phyloP scores from a whole-genome alignment of 2,329 filamentous ascomycete species.

The Lasiodiplodia gonubiensis region DNA sequence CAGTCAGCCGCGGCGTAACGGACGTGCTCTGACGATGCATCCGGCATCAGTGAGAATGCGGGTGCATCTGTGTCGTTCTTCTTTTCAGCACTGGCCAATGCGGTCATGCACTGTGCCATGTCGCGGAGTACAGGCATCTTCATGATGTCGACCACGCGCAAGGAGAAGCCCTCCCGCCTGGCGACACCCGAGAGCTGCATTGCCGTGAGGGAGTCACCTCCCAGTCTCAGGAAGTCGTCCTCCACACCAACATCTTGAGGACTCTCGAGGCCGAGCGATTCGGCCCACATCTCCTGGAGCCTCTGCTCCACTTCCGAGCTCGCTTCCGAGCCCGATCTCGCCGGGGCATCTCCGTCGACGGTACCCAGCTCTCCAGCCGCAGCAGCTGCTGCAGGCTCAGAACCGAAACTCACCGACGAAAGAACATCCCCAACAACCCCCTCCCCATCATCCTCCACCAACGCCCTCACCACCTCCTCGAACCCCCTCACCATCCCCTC shows the following conservation, averaged over 20 bases:
- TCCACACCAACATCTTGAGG: neutral
- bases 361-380: too few relatives aligned
- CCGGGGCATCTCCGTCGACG: too few relatives aligned
- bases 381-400: too few relatives aligned
- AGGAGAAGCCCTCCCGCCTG: conserved; percentile 16
- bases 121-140: conserved; percentile 31
- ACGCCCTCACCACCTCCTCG: neutral
- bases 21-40: conserved; percentile 34
- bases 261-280: neutral
- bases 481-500: neutral
- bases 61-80: conserved; percentile 2
- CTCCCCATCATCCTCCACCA: neutral
- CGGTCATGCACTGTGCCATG: conserved; percentile 25
- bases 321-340: too few relatives aligned
- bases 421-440: neutral
- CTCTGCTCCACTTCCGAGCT: neutral
- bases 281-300: neutral
- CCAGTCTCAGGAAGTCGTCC: neutral
- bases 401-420: too few relatives aligned
- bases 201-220: neutral
- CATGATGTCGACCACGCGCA: conserved; percentile 35
- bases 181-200: neutral
- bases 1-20: neutral
- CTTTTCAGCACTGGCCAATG: too few relatives aligned
- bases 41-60: neutral